These are phyloP conservation scores for Phytopythium helicoides DNA, from an alignment of 352 stramenopile species.

Conservation along the genomic window DNA sequence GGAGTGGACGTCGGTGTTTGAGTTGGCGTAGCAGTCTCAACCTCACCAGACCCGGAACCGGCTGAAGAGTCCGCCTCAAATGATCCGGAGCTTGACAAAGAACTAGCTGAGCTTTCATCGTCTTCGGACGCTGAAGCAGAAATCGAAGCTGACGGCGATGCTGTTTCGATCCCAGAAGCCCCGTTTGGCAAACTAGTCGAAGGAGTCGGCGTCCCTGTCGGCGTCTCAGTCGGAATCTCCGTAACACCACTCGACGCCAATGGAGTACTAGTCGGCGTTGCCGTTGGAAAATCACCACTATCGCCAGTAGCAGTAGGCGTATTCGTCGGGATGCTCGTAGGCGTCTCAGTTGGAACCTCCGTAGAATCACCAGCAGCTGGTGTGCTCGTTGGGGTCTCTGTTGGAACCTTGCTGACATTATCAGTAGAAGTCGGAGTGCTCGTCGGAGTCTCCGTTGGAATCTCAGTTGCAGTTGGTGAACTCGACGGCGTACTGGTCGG, in stretches of 20 bases:
- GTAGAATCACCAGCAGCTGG: neutral
- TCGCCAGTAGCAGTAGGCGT: too few relatives aligned
- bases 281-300: too few relatives aligned
- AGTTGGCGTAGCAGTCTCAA: too few relatives aligned
- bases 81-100: neutral
- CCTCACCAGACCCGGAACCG: neutral
- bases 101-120: neutral
- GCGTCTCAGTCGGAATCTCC: constrained; percentile 5
- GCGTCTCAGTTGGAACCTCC: constrained; percentile 4
- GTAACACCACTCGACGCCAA: too few relatives aligned
- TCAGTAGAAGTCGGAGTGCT: neutral
- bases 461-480: neutral
- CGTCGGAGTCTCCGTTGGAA: constrained; percentile 1
- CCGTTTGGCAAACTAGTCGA: neutral
- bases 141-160: too few relatives aligned
- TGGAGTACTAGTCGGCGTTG: constrained; percentile 3
- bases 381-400: constrained; percentile 1
- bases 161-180: neutral
- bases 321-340: constrained; percentile 1
- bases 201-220: constrained; percentile 4
- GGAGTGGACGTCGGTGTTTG: too few relatives aligned
- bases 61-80: neutral
- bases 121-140: neutral
- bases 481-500: neutral
- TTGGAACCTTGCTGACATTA: neutral